Percentiles rank a stretch among this genome's conserved stretches.
Conservation (phyloP, 495 filamentous ascomycete species). For the Xanthoparmelia taractica region DNA sequence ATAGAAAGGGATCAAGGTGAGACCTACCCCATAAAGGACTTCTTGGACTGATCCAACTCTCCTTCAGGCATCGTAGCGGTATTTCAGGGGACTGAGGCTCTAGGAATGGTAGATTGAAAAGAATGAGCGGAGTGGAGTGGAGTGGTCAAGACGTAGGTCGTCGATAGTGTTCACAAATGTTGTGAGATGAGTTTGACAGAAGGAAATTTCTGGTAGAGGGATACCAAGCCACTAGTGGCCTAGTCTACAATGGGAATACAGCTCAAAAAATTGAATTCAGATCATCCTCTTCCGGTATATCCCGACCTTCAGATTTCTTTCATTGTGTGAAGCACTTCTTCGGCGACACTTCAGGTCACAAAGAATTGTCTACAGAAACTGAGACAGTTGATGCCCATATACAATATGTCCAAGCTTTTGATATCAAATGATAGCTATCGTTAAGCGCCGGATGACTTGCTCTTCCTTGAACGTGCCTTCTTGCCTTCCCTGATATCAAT, state of each 20-base stretch:
- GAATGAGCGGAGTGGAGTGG: conserved; percentile 23
- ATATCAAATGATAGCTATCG: not conserved
- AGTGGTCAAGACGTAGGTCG: conserved; percentile 14
- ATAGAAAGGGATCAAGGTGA: conserved; percentile 2
- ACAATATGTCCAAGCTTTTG: not conserved
- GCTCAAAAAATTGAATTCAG: not conserved
- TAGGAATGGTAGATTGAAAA: conserved; percentile 19
- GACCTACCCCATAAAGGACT: conserved; percentile 59
- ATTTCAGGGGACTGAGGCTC: conserved; percentile 32
- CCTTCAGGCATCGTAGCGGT: conserved; percentile 44
- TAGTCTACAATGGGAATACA: conserved; percentile 1
- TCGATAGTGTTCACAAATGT: conserved; percentile 8
- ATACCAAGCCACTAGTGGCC: conserved; percentile 10
- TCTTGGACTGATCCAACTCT: conserved; percentile 51
- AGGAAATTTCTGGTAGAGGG: conserved; percentile 25
- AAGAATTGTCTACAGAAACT: not conserved
- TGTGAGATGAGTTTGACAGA: conserved; percentile 30
- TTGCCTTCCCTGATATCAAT: conserved; percentile 42
- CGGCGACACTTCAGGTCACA: not conserved
- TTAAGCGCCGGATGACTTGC: conserved; percentile 21
- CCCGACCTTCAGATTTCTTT: not conserved
- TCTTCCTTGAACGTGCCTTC: conserved; percentile 45
- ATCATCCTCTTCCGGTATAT: conserved; percentile 3
- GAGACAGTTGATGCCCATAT: not conserved
- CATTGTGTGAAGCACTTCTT: not conserved